Evolutionary conservation across 352 stramenopile species (phyloP).

Genomic region (Pythium biforme): DNA sequence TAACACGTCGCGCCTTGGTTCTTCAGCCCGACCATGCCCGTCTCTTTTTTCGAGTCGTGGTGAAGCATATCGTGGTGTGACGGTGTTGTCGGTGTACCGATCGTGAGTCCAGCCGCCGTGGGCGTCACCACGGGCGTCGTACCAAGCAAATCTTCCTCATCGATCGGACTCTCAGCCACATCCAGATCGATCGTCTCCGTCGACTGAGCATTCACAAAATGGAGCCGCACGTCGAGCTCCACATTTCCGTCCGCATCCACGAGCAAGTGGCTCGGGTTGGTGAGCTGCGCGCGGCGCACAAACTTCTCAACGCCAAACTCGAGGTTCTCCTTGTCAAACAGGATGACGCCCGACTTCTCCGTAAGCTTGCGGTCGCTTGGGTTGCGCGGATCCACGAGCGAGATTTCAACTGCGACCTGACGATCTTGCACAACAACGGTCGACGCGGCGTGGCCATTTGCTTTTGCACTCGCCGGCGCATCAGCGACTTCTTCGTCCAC

Average conservation of each 20-base stretch:
- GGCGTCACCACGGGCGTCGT: slow-evolving; percentile 24
- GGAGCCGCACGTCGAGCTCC: slow-evolving; percentile 48
- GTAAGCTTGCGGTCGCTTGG: slow-evolving; percentile 21
- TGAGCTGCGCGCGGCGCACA: slow-evolving; percentile 38
- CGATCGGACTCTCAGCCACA: slow-evolving; percentile 25
- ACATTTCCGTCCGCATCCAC: slow-evolving; percentile 44
- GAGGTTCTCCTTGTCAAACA: slow-evolving; percentile 45
- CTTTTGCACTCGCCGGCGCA: background rate
- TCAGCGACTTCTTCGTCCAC: slow-evolving; percentile 12
- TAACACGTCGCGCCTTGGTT: slow-evolving; percentile 93
- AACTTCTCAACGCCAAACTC: slow-evolving; percentile 65
- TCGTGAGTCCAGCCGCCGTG: slow-evolving; percentile 7
- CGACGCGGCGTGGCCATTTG: slow-evolving; percentile 2
- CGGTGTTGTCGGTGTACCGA: slow-evolving; percentile 4
- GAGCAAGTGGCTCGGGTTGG: slow-evolving; percentile 47
- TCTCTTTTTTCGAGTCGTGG: slow-evolving; percentile 83
- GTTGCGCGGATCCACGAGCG: slow-evolving; percentile 39
- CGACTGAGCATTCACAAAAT: slow-evolving; percentile 24
- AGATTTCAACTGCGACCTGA: slow-evolving; percentile 39
- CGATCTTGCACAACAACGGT: background rate
- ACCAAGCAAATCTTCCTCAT: slow-evolving; percentile 25
- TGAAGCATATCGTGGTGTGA: slow-evolving; percentile 31
- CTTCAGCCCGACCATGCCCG: slow-evolving; percentile 86
- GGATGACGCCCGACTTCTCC: slow-evolving; percentile 44
- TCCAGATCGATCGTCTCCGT: slow-evolving; percentile 11